Evolutionary conservation across 768 basidiomycete genomes (phyloP).

Genomic region (Calocera cornea): DNA sequence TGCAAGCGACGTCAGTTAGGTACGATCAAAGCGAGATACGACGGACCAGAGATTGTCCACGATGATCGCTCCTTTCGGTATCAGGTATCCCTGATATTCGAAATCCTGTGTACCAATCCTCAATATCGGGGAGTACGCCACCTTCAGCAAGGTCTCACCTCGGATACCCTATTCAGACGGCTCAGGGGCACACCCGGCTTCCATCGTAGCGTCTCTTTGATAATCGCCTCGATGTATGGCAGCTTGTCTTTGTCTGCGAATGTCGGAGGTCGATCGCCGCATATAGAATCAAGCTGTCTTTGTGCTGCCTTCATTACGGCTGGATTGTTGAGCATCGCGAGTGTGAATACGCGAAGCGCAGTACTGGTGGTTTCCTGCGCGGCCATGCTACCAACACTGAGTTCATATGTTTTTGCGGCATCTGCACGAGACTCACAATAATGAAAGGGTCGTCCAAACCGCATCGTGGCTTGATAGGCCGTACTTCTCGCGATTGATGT

Average conservation of each 20-base stretch:
- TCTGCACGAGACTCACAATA: background rate
- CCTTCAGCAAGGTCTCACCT: background rate
- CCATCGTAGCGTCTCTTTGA: slow-evolving; percentile 4
- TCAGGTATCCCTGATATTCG: slow-evolving; percentile 9
- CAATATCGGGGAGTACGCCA: background rate
- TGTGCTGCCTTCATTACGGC: background rate
- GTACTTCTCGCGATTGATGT: background rate
- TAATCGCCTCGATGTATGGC: slow-evolving; percentile 9
- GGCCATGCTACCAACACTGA: background rate
- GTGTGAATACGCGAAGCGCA: background rate
- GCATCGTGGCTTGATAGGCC: background rate
- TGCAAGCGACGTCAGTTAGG: background rate
- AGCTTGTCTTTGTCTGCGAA: slow-evolving; percentile 6
- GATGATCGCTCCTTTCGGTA: slow-evolving; percentile 12
- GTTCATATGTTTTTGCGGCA: background rate
- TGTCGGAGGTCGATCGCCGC: background rate
- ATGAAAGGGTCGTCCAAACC: background rate
- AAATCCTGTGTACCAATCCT: background rate
- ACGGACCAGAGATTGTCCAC: slow-evolving; percentile 17
- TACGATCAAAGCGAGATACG: background rate
- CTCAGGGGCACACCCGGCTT: background rate
- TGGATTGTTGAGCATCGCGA: background rate
- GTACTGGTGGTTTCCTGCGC: background rate
- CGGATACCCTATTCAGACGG: background rate
- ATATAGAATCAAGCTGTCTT: background rate